These are phyloP conservation scores for Nemania serpens DNA, from an alignment of 2,329 filamentous ascomycete species.

Conservation along the genomic window DNA sequence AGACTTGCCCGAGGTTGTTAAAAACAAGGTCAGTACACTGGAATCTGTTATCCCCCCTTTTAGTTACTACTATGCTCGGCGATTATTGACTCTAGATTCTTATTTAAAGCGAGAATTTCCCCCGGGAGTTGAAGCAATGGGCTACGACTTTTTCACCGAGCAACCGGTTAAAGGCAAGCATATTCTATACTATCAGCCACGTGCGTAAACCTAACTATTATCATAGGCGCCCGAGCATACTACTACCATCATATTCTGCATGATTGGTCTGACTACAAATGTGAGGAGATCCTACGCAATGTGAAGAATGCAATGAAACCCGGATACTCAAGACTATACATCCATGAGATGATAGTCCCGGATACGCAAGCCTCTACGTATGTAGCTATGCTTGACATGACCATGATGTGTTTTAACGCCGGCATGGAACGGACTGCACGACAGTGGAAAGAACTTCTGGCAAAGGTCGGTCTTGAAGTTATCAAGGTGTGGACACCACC, in stretches of 20 bases:
- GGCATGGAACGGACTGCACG: conserved; percentile 37
- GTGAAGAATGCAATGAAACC: conserved; percentile 39
- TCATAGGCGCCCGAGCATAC: conserved; percentile 39
- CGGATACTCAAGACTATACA: conserved; percentile 41
- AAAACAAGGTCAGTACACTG: conserved; percentile 23
- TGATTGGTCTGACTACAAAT: conserved; percentile 45
- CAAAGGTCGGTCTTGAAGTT: conserved; percentile 30
- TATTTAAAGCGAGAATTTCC: conserved; percentile 22
- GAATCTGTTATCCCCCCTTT: not conserved
- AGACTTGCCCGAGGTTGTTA: conserved; percentile 34
- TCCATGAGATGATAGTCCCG: conserved; percentile 43
- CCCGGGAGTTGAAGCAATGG: conserved; percentile 36
- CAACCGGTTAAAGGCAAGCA: conserved; percentile 43
- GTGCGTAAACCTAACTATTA: not conserved
- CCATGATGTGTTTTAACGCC: conserved; percentile 41
- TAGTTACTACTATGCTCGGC: not conserved
- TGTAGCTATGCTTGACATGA: conserved; percentile 35
- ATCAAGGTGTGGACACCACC: conserved; percentile 33
- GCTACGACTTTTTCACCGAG: conserved; percentile 44
- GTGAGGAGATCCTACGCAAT: conserved; percentile 40
- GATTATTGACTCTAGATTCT: not conserved
- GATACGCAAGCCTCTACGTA: conserved; percentile 31
- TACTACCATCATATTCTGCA: conserved; percentile 44
- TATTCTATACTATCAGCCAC: not conserved
- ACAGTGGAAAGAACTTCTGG: conserved; percentile 36